Base-by-base conservation (phyloP, 768 basidiomycete genomes). In the Hirschioporus abietinus region DNA sequence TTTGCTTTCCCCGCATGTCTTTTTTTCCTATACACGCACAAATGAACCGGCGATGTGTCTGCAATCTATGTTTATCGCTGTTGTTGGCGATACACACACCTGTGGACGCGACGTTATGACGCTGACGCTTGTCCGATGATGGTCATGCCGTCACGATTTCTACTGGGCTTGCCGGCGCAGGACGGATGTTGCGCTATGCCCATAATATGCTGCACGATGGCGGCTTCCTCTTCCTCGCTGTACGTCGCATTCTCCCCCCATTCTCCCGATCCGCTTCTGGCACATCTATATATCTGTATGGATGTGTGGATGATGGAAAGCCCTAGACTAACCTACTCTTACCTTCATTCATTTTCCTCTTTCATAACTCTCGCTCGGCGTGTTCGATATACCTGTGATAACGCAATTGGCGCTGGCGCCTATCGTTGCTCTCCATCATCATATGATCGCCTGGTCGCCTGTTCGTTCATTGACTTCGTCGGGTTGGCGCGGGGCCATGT, bases 221-320 rank as follows among this genome's bases (percentile, higher is more conserved):
- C 0, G 91, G 91, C 0, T 74, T 86, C 68, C 77, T 93, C 2
- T 94, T 92, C 73, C 80, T 94, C 60, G 89, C 83, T 12, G 91
- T 91, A 68, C 69, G 89, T 81, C 17, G 20, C 15, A n/a, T 27
- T 62, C 12, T 58, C 12, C 17, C 3, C 36, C n/a, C 30, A 63
- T 25, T 27, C 23, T 26, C 65, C 42, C 64, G 67, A 58, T 52
- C 42, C 42, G 42, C 42, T 60, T 63, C 42, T 52, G 42, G 42
- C 42, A 52, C 42, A 34, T 52, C 17, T 12, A 25, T 26, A 2
- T 60, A 60, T 24, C 26, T 42, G 35, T 24, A 36, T n/a, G 24
- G 9, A 42, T 52, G 63, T 63, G 58, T 58, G 24, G 20, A 58
- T 25, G n/a, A 59, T 42, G 17, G 5, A 52, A 20, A 52, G 12